These are phyloP conservation scores for Gossypium thurberi DNA, from an alignment of 345 rosid genomes.

Conservation along the genomic window DNA sequence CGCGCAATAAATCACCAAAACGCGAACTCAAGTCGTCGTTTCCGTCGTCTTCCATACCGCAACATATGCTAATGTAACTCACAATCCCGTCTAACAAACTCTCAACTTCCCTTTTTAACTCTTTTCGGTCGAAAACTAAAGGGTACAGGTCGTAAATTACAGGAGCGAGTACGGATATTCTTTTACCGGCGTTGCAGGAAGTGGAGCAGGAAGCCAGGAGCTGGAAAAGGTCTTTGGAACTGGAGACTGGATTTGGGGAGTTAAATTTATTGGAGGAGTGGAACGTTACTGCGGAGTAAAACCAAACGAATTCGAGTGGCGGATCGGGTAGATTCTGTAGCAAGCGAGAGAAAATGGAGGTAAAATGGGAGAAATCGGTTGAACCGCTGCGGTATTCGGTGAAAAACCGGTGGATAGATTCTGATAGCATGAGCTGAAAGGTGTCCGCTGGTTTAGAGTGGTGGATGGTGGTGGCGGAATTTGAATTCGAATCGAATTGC, in stretches of 20 bases:
- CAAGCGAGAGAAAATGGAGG: conserved; percentile 54
- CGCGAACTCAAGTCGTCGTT: conserved; percentile 33
- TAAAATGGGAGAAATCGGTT: conserved; percentile 54
- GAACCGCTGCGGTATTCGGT: conserved; percentile 37
- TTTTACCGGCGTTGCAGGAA: conserved; percentile 34
- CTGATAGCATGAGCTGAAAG: conserved; percentile 44
- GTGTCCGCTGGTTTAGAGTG: conserved; percentile 15
- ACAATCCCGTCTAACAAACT: conserved; percentile 46
- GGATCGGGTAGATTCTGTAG: conserved; percentile 45
- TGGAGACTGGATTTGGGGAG: conserved; percentile 20
- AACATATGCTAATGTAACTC: conserved; percentile 41
- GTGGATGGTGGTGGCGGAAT: background rate
- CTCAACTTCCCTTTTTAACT: conserved; percentile 32
- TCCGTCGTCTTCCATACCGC: conserved; percentile 17
- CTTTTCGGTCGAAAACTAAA: conserved; percentile 12
- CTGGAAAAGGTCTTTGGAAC: conserved; percentile 47
- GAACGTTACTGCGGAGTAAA: conserved; percentile 53
- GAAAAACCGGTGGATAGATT: conserved; percentile 55
- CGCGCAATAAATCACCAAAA: conserved; percentile 39
- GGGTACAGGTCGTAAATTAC: conserved; percentile 44
- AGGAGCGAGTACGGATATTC: conserved; percentile 54
- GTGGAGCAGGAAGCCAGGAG: conserved; percentile 46
- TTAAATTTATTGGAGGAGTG: conserved; percentile 32
- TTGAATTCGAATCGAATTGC: conserved; percentile 13
- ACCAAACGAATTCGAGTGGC: conserved; percentile 64